phyloP scores from a whole-genome alignment of 768 basidiomycete genomes.

The Omphalotus guepiniiformis region DNA sequence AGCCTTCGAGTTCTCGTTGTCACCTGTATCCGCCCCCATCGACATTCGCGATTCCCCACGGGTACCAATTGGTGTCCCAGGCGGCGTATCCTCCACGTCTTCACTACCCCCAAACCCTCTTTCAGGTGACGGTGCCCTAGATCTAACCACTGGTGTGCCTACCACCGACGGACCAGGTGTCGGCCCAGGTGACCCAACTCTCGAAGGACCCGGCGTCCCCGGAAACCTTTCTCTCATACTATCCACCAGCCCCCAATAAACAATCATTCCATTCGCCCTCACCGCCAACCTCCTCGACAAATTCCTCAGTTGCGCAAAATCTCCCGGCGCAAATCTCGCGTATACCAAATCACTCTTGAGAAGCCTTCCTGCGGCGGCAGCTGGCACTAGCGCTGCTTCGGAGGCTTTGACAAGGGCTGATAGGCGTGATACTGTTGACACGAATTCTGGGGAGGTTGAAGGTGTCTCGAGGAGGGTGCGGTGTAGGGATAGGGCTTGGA shows the following conservation, averaged over 20 bases:
- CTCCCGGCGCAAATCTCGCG: slow-evolving; percentile 52
- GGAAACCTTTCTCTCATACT: slow-evolving; percentile 57
- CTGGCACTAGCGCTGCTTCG: slow-evolving; percentile 48
- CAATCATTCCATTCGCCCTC: slow-evolving; percentile 55
- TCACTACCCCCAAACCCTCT: too few species aligned
- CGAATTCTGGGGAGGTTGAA: slow-evolving; percentile 37
- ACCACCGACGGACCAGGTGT: slow-evolving; percentile 22
- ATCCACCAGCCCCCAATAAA: slow-evolving; percentile 63
- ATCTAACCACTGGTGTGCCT: neutral
- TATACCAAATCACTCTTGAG: slow-evolving; percentile 58
- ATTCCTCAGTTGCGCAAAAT: slow-evolving; percentile 49
- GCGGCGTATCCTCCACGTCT: too few species aligned
- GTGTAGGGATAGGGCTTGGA: slow-evolving; percentile 42
- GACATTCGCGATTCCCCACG: too few species aligned
- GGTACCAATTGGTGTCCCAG: too few species aligned
- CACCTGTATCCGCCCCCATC: too few species aligned
- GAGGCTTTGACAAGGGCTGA: slow-evolving; percentile 28
- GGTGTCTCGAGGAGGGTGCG: slow-evolving; percentile 38
- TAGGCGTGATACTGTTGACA: slow-evolving; percentile 25
- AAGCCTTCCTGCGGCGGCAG: slow-evolving; percentile 49
- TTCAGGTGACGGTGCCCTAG: slow-evolving; percentile 4
- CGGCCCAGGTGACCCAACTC: slow-evolving; percentile 29
- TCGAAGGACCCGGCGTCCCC: slow-evolving; percentile 37
- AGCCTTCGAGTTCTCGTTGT: too few species aligned
- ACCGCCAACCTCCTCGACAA: slow-evolving; percentile 47